Evolutionary conservation across 73 alveolate genomes (phyloP), one percentile per base, ranked within the genome.

Genomic region (Paraurostyla sp.): DNA sequence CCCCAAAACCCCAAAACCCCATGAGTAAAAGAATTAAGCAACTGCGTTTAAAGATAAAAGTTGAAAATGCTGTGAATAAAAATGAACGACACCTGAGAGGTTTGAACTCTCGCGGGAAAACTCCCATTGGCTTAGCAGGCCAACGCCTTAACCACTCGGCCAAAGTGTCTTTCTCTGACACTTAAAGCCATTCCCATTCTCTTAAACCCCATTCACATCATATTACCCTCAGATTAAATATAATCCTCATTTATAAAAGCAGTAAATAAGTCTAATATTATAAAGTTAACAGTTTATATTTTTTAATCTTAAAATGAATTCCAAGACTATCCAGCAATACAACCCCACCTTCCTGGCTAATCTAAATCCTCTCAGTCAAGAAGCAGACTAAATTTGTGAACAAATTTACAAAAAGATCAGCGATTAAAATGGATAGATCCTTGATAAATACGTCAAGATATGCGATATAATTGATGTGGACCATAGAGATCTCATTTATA

Each of bases 101-200:
- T 91, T 94, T 93, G 97, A 94, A 94, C 98, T 94, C 98, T 89
- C 97, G 98, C 97, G 98, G 98, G 97, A 93, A 40, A 62, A 94
- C 85, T 93, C 96, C 98, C 98, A 95, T 93, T 94, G 96, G 96
- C 97, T 94, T 94, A 95, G 97, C 97, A 94, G 97, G 97, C 97
- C 96, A 96, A 93, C 98, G 98, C 98, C 98, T 95, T 95, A 95
- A 95, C 98, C 98, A 89, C 98, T 95, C 98, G 98, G 98, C 98
- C 98, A 95, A 95, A 94, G 98, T 92, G 96, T 89, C 95, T 63
- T 62, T 88, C 87, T 11, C 58, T 41, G 84, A 7, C 22, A 27
- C 35, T 41, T 22, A 30, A 15, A 16, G 40, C 58, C 16, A 30
- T 9, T 60, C 78, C 13, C 78, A 33, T 13, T n/a, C 45, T 50